A percentile compares a stretch with the other conserved stretches of the same genome.
Evolutionary conservation across 1,284 basidiomycete genomes (phyloP).

Genomic region (Rhodotorula sp.): DNA sequence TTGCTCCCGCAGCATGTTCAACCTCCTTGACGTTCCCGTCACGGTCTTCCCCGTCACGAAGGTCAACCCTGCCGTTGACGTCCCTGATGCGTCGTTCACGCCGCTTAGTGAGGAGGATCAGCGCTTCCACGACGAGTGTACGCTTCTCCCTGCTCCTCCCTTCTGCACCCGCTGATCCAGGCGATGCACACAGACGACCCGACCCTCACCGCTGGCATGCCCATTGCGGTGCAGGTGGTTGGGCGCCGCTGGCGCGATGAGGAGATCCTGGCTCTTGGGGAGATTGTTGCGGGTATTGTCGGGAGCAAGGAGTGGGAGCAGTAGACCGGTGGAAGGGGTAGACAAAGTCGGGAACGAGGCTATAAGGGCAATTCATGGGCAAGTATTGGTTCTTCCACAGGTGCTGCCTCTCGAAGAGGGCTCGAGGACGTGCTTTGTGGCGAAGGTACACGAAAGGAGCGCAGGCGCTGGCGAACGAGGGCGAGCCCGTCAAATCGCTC

Average conservation of each 20-base stretch:
- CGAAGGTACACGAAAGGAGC: too few relatives aligned
- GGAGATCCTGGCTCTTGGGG: constrained; percentile 6
- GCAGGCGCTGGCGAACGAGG: too few relatives aligned
- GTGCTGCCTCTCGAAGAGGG: too few relatives aligned
- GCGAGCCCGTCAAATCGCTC: too few relatives aligned
- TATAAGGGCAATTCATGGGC: too few relatives aligned
- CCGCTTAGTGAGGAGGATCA: constrained; percentile 60
- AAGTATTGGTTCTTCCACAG: too few relatives aligned
- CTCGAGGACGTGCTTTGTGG: too few relatives aligned
- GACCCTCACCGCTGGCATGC: constrained; percentile 8
- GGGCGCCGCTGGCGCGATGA: constrained; percentile 17
- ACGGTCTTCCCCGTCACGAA: constrained; percentile 58
- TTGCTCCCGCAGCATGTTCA: constrained; percentile 6
- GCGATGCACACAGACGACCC: not conserved
- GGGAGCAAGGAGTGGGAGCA: constrained; percentile 13
- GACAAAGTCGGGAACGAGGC: not conserved
- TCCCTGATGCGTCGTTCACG: constrained; percentile 42
- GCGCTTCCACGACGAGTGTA: constrained; percentile 61
- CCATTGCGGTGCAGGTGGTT: constrained; percentile 7
- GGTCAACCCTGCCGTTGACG: constrained; percentile 17
- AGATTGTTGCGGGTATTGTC: not conserved
- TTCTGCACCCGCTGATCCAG: not conserved
- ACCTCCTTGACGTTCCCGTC: constrained; percentile 59
- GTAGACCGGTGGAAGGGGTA: not conserved
- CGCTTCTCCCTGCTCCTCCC: constrained; percentile 42